A percentile compares a stretch with the other conserved stretches of the same genome.
Conservation (phyloP, 2,329 filamentous ascomycete species). For the Pseudocercospora vitis region DNA sequence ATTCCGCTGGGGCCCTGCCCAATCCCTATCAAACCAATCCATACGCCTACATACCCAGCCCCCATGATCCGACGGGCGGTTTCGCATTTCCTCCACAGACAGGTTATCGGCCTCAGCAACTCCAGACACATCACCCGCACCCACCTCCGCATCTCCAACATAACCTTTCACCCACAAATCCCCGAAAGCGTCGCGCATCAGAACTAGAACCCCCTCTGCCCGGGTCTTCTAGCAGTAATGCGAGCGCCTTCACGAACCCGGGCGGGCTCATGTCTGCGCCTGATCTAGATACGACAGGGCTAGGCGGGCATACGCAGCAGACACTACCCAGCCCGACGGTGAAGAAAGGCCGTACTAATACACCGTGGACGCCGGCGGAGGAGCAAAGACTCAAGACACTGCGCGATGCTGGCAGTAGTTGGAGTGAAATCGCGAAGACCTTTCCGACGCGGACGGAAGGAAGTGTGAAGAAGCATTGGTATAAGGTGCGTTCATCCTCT, state of each 20-base stretch:
- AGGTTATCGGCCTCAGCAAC: slow-evolving; percentile 29
- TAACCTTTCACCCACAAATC: slow-evolving; percentile 34
- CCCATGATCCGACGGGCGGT: slow-evolving; percentile 30
- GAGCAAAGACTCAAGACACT: slow-evolving; percentile 90
- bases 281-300: slow-evolving; percentile 20
- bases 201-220: slow-evolving; percentile 34
- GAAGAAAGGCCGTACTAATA: slow-evolving; percentile 98
- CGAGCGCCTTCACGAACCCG: slow-evolving; percentile 32
- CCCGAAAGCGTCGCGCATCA: slow-evolving; percentile 41
- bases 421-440: slow-evolving; percentile 98
- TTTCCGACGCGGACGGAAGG: slow-evolving; percentile 94
- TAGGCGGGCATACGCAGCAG: slow-evolving; percentile 38
- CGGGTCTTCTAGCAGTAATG: slow-evolving; percentile 35
- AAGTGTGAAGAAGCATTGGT: slow-evolving; percentile 99
- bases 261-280: slow-evolving; percentile 30
- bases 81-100: slow-evolving; percentile 35
- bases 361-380: slow-evolving; percentile 93
- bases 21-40: slow-evolving; percentile 33
- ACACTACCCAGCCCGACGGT: slow-evolving; percentile 52
- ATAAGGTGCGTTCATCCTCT: slow-evolving; percentile 65
- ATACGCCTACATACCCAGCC: slow-evolving; percentile 31
- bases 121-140: slow-evolving; percentile 37
- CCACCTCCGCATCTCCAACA: slow-evolving; percentile 39
- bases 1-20: slow-evolving; percentile 26
- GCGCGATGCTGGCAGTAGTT: slow-evolving; percentile 88